Percentiles rank a stretch among this genome's conserved stretches.
phyloP scores from a whole-genome alignment of 306 rosid species.

The Citrullus amarus region DNA sequence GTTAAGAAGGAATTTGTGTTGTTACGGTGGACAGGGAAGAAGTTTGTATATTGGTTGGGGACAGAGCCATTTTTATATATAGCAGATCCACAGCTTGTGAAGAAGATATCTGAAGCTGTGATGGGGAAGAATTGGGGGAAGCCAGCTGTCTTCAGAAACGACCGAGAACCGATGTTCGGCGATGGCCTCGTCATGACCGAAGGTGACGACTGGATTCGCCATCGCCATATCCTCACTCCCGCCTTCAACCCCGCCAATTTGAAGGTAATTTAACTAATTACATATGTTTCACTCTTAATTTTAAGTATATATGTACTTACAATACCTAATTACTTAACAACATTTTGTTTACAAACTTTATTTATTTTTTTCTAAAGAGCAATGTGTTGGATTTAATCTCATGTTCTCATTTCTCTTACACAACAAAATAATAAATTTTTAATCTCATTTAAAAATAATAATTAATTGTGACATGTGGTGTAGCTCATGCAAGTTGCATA shows the following conservation, averaged over 20 bases:
- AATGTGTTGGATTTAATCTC: too few relatives aligned
- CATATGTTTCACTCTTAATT: too few relatives aligned
- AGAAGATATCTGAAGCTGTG: conserved; percentile 47
- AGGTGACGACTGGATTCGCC: conserved; percentile 64
- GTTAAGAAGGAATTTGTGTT: background rate
- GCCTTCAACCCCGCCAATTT: conserved; percentile 53
- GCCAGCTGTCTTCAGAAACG: conserved; percentile 51
- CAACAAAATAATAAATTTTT: too few relatives aligned
- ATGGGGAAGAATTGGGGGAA: conserved; percentile 69
- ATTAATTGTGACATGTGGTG: too few relatives aligned
- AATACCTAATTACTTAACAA: too few relatives aligned
- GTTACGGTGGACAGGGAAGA: conserved; percentile 33
- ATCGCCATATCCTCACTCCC: conserved; percentile 54
- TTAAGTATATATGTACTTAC: too few relatives aligned
- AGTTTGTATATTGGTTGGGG: conserved; percentile 69
- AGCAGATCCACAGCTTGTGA: conserved; percentile 58
- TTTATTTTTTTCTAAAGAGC: too few relatives aligned
- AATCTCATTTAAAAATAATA: too few relatives aligned
- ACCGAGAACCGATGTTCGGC: conserved; percentile 70
- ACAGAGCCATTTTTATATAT: conserved; percentile 72
- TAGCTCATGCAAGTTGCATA: too few relatives aligned
- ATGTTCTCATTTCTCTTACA: too few relatives aligned
- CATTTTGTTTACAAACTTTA: too few relatives aligned
- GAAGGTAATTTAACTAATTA: conserved; percentile 26
- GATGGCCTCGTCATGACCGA: conserved; percentile 61